Conservation (phyloP, 2,329 filamentous ascomycete genomes). For the Alternaria sp. region DNA sequence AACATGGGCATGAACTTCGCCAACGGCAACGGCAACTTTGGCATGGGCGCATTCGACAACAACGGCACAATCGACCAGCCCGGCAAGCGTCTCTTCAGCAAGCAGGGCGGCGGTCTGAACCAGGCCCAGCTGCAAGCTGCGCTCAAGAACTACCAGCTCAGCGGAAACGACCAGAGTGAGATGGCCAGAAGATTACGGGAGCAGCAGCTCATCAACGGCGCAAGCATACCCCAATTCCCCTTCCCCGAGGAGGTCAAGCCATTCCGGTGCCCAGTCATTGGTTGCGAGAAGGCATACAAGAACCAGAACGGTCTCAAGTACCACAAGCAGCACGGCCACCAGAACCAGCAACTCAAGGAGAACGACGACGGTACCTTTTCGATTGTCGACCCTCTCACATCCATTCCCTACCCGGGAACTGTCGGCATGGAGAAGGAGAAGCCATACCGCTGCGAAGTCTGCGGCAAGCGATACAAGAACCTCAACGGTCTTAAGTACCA, state of each 20-base stretch:
- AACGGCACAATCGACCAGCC: conserved; percentile 80
- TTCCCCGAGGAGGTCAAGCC: conserved; percentile 89
- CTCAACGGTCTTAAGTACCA: conserved; percentile 97
- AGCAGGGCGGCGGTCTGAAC: conserved; percentile 74
- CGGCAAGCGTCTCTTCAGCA: conserved; percentile 88
- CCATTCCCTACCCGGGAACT: conserved; percentile 91
- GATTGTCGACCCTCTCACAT: conserved; percentile 96
- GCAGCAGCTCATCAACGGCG: conserved; percentile 66
- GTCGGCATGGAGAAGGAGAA: conserved; percentile 99
- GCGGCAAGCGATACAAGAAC: conserved; percentile 99
- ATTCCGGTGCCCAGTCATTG: conserved; percentile 96
- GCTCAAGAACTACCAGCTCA: conserved; percentile 76
- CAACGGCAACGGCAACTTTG: conserved; percentile 45
- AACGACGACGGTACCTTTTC: conserved; percentile 98
- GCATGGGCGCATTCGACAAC: conserved; percentile 50
- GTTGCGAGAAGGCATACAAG: conserved; percentile 99
- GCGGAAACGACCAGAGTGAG: conserved; percentile 68
- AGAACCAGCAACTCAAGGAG: conserved; percentile 94
- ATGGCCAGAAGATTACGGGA: conserved; percentile 70
- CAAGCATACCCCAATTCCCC: conserved; percentile 49
- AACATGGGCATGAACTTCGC: conserved; percentile 43
- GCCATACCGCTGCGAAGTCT: conserved; percentile 95
- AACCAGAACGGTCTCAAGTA: conserved; percentile 99
- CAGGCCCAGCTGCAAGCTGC: conserved; percentile 75
- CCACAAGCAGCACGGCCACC: conserved; percentile 85